Evolutionary conservation across 176 grass and related monocot species (phyloP), one percentile per base, ranked within the genome.

Genomic region (Ampelocalamus luodianensis): DNA sequence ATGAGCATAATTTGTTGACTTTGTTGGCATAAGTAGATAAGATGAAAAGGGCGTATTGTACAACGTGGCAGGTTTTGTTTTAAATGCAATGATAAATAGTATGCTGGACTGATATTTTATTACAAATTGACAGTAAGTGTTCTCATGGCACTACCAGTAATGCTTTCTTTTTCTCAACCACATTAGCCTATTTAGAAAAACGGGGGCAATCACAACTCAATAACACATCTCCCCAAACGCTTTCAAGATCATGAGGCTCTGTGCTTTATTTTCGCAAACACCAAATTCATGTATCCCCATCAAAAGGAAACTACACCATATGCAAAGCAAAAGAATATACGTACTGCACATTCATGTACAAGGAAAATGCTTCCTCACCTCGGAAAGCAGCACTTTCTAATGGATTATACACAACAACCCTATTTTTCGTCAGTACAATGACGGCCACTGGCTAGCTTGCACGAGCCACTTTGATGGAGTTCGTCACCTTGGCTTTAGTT

Each of bases 41-140:
- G 78, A 54, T 70, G 32, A 51, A 40, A 80, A 44, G 44, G 49
- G 63, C 1, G 29, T 74, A 79, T 10, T 81, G 51, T 59, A 81
- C 76, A 48, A 48, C 14, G 45, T 83, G 3, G 17, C 69, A 79
- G 9, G 10, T 79, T 67, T 53, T 75, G 45, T 48, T 48, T 48
- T 48, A 48, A 48, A 48, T 48, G 45, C 11, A 48, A 14, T 13
- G 45, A 44, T 44, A 48, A 48, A 48, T 48, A 48, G 3, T 48
- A 48, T 48, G 12, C 12, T 48, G 45, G 3, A 48, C 12, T 48
- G 45, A 14, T 48, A 48, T 48, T 48, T 48, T 48, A 48, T 48
- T 48, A 12, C 44, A 46, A 14, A 48, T 48, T 48, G 45, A 48
- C 45, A 4, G 11, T 14, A 48, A 14, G 76, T 78, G 4, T 62